Evolutionary conservation across 108 stramenopile species (phyloP), one percentile per base, ranked within the genome.

Genomic region (Cyclotella kingstonii): DNA sequence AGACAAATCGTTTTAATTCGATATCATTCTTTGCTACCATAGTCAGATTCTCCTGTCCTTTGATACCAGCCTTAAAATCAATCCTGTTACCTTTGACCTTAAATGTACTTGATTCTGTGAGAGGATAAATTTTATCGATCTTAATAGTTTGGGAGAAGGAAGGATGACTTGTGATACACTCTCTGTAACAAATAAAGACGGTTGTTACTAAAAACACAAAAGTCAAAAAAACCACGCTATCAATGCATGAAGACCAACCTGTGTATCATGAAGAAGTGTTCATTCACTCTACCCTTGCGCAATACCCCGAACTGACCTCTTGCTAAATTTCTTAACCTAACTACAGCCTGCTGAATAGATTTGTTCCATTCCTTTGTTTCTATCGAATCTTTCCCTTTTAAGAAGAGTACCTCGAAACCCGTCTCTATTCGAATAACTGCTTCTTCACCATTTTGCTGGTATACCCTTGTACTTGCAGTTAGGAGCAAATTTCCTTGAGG

Each of bases 321-420:
- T 14, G 68, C 59, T 25, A 69, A 21, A 18, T 35, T 39, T 7
- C 25, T 0, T 14, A 69, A 52, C 18, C 52, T 50, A 11, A 21
- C 43, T 3, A 38, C 68, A 36, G 60, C 60, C 11, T 38, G 30
- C n/a, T 45, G 58, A 45, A 69, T 69, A 2, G 68, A 58, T 48
- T 59, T 69, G 51, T 35, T 69, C 68, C 68, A 69, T 27, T 69
- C 68, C 27, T 58, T 59, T 22, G 45, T 69, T 43, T 69, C 68
- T 12, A 9, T 18, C 7, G 31, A 15, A 53, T 47, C 53, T 45
- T 50, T 70, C 19, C 68, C 68, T 29, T 54, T 60, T 8, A 70
- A 38, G 15, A 60, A 54, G 0, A 61, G 5, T 9, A 54, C 59
- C 48, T 61, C 60, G n/a, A 38, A 28, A n/a, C 68, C 68, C 3